A percentile compares a stretch with the other conserved stretches of the same genome.
These are phyloP conservation scores for Aegilops longissima DNA, from an alignment of 176 grass and related monocot genomes.

Conservation along the genomic window DNA sequence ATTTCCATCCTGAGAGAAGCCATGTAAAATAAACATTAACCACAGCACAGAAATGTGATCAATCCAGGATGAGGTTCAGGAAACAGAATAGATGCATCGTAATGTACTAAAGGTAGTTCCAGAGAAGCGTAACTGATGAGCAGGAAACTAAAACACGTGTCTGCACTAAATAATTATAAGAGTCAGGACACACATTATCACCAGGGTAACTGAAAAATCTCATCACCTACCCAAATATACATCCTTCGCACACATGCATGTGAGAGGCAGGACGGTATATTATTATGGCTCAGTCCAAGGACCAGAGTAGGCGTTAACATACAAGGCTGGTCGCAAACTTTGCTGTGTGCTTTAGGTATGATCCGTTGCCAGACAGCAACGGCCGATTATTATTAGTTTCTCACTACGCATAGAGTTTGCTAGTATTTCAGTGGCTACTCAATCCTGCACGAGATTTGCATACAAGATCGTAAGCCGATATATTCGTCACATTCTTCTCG, in stretches of 20 bases:
- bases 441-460: neutral
- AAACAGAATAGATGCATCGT: neutral
- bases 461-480: neutral
- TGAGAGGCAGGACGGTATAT: neutral
- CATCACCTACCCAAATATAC: neutral
- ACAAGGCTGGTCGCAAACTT: neutral
- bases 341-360: neutral
- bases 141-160: neutral
- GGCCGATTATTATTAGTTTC: neutral
- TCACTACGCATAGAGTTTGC: neutral
- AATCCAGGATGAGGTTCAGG: neutral
- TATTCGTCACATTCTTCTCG: neutral
- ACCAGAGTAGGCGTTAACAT: neutral
- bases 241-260: neutral
- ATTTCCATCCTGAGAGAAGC: constrained; percentile 57
- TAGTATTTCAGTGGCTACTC: neutral
- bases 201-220: neutral
- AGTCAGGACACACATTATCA: neutral
- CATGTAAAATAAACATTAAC: constrained; percentile 23
- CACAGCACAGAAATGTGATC: neutral
- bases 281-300: neutral
- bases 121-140: neutral
- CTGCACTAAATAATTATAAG: neutral
- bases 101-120: neutral
- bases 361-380: neutral